Evolutionary conservation across 441 rosid species (phyloP), one percentile per base, ranked within the genome.

Genomic region (California macrophylla): DNA sequence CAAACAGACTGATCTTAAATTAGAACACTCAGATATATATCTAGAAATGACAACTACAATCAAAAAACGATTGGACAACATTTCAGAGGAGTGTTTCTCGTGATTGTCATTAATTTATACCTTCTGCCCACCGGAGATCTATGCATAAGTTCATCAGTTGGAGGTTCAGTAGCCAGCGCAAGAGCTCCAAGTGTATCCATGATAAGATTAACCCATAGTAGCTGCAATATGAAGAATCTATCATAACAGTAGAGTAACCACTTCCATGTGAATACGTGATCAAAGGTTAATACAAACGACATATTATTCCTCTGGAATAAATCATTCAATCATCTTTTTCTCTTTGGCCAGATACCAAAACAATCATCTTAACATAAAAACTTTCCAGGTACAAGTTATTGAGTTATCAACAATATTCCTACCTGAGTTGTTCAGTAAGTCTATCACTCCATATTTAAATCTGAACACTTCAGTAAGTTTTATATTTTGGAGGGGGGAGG

Each of bases 181-280:
- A 95, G 75, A 29, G 98, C 99, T 62, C 99, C 99, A 77, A 95
- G 99, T 20, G 97, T 95, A 80, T 95, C 99, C 99, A 95, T 90
- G 68, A 95, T 95, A 73, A 95, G 97, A 80, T 95, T 95, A 74
- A 95, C 95, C 99, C 99, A 95, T 6, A 95, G 93, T 74, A 95
- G 97, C 99, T 95, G 81, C 72, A 77, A n/a, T 6, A 23, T 63
- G 56, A 72, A 66, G 66, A 34, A 75, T 25, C 12, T 24, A 25
- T 24, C 64, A 26, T 60, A 54, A 54, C 3, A n/a, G 13, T 3
- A 42, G 61, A 20, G 61, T 54, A 20, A 54, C 1, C 6, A 21
- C 26, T 16, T 16, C 23, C 45, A 38, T 1, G 45, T 38, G 45
- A 38, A 6, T 6, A 54, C 15, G 23, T 4, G 21, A 50, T n/a